Evolutionary conservation across 306 rosid species (phyloP).

Genomic region (Cucurbita ficifolia): DNA sequence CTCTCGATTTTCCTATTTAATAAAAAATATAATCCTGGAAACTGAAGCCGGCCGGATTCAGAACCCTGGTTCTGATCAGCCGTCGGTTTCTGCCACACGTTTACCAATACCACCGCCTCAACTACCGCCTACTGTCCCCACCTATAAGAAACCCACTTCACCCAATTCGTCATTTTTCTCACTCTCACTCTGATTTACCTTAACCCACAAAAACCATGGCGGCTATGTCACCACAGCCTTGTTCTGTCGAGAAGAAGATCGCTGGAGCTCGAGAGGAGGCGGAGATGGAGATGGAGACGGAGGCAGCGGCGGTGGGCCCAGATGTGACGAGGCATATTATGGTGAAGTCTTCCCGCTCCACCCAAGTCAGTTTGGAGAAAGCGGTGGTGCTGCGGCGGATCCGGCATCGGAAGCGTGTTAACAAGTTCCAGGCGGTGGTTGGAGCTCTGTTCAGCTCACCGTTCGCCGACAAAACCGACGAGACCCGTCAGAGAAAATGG

Average conservation of each 20-base stretch:
- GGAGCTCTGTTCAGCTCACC: slow-evolving; percentile 15
- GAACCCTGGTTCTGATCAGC: not conserved
- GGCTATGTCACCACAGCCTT: not conserved
- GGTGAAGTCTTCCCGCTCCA: slow-evolving; percentile 14
- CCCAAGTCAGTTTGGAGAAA: slow-evolving; percentile 11
- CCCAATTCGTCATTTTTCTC: not conserved
- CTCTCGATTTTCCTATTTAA: not conserved
- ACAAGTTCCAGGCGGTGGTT: slow-evolving; percentile 13
- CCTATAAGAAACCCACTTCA: not conserved
- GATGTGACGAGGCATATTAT: slow-evolving; percentile 15
- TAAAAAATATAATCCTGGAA: not conserved
- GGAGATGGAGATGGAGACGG: not conserved
- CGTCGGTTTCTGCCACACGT: not conserved
- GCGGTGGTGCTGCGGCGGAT: slow-evolving; percentile 27
- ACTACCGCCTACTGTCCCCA: not conserved
- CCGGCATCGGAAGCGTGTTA: slow-evolving; percentile 24
- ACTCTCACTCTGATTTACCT: not conserved
- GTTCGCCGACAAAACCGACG: not conserved
- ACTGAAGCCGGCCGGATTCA: not conserved
- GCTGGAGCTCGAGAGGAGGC: slow-evolving; percentile 1
- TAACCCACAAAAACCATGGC: not conserved
- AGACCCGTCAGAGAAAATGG: slow-evolving; percentile 15
- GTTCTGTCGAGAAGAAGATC: not conserved
- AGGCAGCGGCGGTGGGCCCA: not conserved
- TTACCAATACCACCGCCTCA: not conserved